Evolutionary conservation across 148 eudicot species (phyloP).

Genomic region (Agrostemma githago): DNA sequence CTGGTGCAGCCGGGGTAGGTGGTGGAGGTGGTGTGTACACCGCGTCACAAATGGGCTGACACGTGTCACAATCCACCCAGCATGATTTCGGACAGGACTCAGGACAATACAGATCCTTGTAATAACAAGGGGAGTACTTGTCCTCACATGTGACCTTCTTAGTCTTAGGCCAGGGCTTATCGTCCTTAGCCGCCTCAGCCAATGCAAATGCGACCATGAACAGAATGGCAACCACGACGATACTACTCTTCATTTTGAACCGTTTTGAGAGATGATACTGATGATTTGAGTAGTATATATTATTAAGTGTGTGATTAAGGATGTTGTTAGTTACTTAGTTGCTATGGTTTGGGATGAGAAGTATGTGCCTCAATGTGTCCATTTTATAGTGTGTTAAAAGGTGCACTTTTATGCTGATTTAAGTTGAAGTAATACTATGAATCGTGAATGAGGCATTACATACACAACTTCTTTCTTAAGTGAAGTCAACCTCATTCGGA

Average conservation of each 20-base stretch:
- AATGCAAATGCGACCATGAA: constrained; percentile 8
- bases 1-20: not conserved
- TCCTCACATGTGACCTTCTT: constrained; percentile 24
- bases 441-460: not conserved
- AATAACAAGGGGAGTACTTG: constrained; percentile 7
- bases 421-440: constrained; percentile 5
- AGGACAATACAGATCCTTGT: constrained; percentile 6
- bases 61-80: constrained; percentile 2
- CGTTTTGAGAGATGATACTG: not conserved
- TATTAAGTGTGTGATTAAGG: not conserved
- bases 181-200: constrained; percentile 17
- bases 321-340: not conserved
- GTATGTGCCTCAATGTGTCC: not conserved
- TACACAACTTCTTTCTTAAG: constrained; percentile 5
- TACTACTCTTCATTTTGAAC: constrained; percentile 12
- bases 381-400: constrained; percentile 4
- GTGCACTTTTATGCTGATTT: constrained; percentile 11
- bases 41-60: constrained; percentile 17
- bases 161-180: constrained; percentile 15
- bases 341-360: constrained; percentile 28
- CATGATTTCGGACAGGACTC: constrained; percentile 16
- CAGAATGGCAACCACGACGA: not conserved
- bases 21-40: constrained; percentile 7
- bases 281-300: not conserved
- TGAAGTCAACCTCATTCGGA: constrained; percentile 1